Evolutionary conservation across 768 basidiomycete species (phyloP).

Genomic region (Pisolithus tinctorius): DNA sequence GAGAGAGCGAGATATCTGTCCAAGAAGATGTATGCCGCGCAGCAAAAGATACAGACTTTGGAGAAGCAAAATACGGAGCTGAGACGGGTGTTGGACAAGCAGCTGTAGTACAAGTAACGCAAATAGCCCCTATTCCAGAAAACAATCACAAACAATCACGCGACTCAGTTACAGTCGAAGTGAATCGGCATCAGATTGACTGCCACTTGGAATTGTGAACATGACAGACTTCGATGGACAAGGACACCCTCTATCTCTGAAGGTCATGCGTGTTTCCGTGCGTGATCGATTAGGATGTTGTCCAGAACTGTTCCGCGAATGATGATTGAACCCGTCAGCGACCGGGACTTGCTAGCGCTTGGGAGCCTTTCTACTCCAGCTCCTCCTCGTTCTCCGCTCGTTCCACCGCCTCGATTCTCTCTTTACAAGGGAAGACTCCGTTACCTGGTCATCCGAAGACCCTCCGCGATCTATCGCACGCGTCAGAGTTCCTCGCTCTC

Average conservation of each 20-base stretch:
- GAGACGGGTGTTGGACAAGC: slow-evolving; percentile 49
- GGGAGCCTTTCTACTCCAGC: slow-evolving; percentile 85
- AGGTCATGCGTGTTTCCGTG: slow-evolving; percentile 86
- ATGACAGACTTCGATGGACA: slow-evolving; percentile 41
- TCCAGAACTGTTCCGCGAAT: not conserved
- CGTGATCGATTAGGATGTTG: slow-evolving; percentile 27
- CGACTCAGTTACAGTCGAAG: not conserved
- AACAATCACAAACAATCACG: no score
- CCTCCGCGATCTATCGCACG: slow-evolving; percentile 71
- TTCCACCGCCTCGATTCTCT: slow-evolving; percentile 70
- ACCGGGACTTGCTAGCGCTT: slow-evolving; percentile 66
- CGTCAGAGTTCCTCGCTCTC: slow-evolving; percentile 72
- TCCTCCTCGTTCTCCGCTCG: slow-evolving; percentile 77
- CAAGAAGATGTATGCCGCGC: slow-evolving; percentile 66
- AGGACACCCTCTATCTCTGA: slow-evolving; percentile 66
- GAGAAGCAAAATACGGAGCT: slow-evolving; percentile 67
- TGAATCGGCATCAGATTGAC: not conserved
- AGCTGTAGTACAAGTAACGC: slow-evolving; percentile 14
- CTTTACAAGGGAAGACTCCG: slow-evolving; percentile 66
- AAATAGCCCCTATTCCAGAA: no score
- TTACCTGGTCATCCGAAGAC: slow-evolving; percentile 77
- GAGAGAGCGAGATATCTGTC: slow-evolving; percentile 62
- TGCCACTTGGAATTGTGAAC: not conserved
- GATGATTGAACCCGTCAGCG: slow-evolving; percentile 36
- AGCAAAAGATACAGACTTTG: slow-evolving; percentile 59